Evolutionary conservation across 345 rosid species (phyloP), one percentile per base, ranked within the genome.

Genomic region (Rubroshorea leprosula): DNA sequence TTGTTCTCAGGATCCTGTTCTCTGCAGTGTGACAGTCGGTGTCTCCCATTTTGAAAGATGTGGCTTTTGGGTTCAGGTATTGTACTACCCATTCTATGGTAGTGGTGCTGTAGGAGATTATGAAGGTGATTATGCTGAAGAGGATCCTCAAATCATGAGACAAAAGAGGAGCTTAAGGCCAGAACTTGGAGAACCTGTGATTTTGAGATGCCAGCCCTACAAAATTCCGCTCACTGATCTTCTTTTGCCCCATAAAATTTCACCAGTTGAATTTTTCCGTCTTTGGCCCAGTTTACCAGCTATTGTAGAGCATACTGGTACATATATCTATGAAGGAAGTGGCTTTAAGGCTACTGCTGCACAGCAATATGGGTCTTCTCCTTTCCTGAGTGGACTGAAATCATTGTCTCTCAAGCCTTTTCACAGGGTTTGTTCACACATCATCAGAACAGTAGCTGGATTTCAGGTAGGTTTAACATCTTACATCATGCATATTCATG

Each of bases 331-430:
- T 25, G 97, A 93, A 75, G 97, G 99, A 60, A 93, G 99, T 60
- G 97, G 99, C 67, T 86, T 93, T 85, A 84, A 75, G 78, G 99
- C 99, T 27, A 93, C 97, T 39, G 99, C 99, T 58, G 99, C 99
- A 23, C 99, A 89, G 66, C 96, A 93, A 64, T 89, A 89, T 62
- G 97, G 96, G 1, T 78, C 97, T 63, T 89, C 99, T 68, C 99
- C 99, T 38, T 89, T 83, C 79, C 72, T 92, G 57, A 83, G 89
- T 61, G 98, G 98, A 67, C 77, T 89, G 55, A 89, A 92, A 71
- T 84, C 91, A 41, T 76, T 89, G 79, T 76, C 90, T 22, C 84
- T 97, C 68, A 92, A 89, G 78, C 95, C 95, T 51, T 89, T 92
- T 75, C 98, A 92, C 73, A 74, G 73, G 66, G 93, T 92, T 64